Evolutionary conservation across 2,329 filamentous ascomycete species (phyloP).

Genomic region (Cordyceps javanica): DNA sequence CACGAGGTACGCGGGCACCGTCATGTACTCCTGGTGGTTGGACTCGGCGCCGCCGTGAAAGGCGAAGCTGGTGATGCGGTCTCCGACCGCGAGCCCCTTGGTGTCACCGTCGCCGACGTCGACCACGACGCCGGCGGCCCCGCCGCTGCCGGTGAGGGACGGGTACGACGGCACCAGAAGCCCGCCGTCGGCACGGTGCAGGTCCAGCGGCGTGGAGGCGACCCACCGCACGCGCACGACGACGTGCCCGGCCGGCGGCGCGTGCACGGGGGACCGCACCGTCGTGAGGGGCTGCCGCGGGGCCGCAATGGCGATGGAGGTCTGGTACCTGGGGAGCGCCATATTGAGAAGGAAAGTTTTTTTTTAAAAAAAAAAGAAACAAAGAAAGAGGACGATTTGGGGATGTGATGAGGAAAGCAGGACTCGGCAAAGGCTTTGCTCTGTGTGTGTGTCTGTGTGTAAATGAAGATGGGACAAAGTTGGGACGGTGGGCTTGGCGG

Average conservation of each 20-base stretch:
- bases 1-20: slow-evolving; percentile 42
- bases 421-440: too few species aligned
- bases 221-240: slow-evolving; percentile 51
- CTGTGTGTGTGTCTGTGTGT: too few species aligned
- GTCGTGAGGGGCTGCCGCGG: slow-evolving; percentile 45
- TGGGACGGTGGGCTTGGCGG: not conserved
- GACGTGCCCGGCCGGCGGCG: slow-evolving; percentile 41
- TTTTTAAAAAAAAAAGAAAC: too few species aligned
- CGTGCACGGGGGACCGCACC: slow-evolving; percentile 36
- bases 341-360: slow-evolving; percentile 17
- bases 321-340: slow-evolving; percentile 54
- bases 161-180: slow-evolving; percentile 44
- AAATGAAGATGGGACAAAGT: too few species aligned
- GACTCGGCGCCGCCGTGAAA: slow-evolving; percentile 41
- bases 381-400: too few species aligned
- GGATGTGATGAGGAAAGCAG: too few species aligned
- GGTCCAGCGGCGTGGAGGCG: slow-evolving; percentile 53
- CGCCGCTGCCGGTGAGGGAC: slow-evolving; percentile 42
- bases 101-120: slow-evolving; percentile 35
- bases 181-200: slow-evolving; percentile 56
- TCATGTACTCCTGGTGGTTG: slow-evolving; percentile 50
- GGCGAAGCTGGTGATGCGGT: slow-evolving; percentile 50
- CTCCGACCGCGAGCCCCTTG: slow-evolving; percentile 42
- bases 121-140: slow-evolving; percentile 47
- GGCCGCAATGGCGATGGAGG: slow-evolving; percentile 53